Evolutionary conservation across 1,139 yeast species (phyloP).

Genomic region (Entelexis paramagnoliae): DNA sequence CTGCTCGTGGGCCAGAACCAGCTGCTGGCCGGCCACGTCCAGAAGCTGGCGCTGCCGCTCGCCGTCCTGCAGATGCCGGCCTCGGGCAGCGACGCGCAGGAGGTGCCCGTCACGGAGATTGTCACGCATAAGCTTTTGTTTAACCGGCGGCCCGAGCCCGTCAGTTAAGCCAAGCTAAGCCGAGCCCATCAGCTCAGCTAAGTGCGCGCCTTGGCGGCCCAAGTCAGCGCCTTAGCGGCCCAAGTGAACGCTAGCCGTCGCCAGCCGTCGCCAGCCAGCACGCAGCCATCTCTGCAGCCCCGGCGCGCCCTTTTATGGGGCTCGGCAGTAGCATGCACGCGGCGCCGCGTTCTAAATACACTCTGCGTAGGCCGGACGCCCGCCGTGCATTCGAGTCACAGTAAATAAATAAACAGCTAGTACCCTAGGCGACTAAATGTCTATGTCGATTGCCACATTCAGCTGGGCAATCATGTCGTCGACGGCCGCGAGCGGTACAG

Average conservation of each 20-base stretch:
- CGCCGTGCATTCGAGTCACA: not conserved
- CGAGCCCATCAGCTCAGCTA: no score
- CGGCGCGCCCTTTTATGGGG: no score
- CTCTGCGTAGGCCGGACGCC: no score
- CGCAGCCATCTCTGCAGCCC: no score
- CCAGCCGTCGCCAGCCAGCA: no score
- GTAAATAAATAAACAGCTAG: not conserved
- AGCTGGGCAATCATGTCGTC: conserved; percentile 41
- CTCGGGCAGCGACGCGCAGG: conserved; percentile 11
- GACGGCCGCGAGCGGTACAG: conserved; percentile 32
- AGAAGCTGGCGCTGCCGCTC: conserved; percentile 30
- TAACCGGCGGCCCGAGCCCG: conserved; percentile 27
- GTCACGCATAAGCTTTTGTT: conserved; percentile 30
- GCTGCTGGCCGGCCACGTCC: conserved; percentile 31
- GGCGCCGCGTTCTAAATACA: not conserved
- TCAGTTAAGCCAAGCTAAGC: no score
- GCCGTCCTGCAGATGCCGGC: conserved; percentile 27
- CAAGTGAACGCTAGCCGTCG: no score
- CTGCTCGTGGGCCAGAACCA: conserved; percentile 32
- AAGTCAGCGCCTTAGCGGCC: no score
- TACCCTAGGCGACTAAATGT: conserved; percentile 25
- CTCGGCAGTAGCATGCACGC: no score
- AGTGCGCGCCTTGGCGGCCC: no score
- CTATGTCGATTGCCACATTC: conserved; percentile 39
- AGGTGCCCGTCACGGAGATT: conserved; percentile 11